Evolutionary conservation across 2,329 filamentous ascomycete species (phyloP).

Genomic region (Colletotrichum destructivum): DNA sequence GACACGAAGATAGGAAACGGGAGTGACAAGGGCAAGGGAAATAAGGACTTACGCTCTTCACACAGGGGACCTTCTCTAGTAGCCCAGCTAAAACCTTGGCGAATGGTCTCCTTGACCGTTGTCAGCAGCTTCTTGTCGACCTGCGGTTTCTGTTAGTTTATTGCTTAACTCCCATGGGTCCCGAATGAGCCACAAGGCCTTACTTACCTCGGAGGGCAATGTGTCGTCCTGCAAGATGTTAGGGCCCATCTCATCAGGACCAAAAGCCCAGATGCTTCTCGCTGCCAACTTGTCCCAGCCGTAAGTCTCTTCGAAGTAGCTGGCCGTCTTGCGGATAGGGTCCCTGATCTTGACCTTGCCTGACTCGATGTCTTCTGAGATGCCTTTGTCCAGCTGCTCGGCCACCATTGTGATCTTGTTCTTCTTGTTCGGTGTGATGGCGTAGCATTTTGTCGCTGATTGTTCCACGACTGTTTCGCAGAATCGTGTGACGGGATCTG

Average conservation of each 20-base stretch:
- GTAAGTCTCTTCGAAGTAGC: constrained; percentile 97
- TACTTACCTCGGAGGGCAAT: constrained; percentile 84
- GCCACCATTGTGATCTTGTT: constrained; percentile 99
- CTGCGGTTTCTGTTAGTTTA: constrained; percentile 54
- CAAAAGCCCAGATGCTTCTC: constrained; percentile 98
- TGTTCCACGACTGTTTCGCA: constrained; percentile 98
- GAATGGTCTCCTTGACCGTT: constrained; percentile 90
- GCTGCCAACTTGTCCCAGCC: constrained; percentile 96
- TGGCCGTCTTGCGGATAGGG: constrained; percentile 91
- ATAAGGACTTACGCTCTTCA: constrained; percentile 85
- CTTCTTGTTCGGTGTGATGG: constrained; percentile 98
- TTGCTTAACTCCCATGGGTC: background rate
- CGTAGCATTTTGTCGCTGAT: constrained; percentile 97
- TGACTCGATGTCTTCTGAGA: constrained; percentile 93
- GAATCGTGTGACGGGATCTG: constrained; percentile 96
- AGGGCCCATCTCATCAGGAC: constrained; percentile 92
- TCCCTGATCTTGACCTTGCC: constrained; percentile 93
- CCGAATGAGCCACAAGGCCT: constrained; percentile 49
- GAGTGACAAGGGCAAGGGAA: constrained; percentile 40
- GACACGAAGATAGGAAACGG: constrained; percentile 25
- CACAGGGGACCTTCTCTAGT: constrained; percentile 95
- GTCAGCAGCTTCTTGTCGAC: constrained; percentile 93
- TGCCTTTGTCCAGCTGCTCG: constrained; percentile 94
- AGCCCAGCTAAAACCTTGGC: constrained; percentile 97
- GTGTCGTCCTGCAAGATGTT: constrained; percentile 99